These are phyloP conservation scores for Penicillium parvum DNA, from an alignment of 495 filamentous ascomycete genomes.

Conservation along the genomic window DNA sequence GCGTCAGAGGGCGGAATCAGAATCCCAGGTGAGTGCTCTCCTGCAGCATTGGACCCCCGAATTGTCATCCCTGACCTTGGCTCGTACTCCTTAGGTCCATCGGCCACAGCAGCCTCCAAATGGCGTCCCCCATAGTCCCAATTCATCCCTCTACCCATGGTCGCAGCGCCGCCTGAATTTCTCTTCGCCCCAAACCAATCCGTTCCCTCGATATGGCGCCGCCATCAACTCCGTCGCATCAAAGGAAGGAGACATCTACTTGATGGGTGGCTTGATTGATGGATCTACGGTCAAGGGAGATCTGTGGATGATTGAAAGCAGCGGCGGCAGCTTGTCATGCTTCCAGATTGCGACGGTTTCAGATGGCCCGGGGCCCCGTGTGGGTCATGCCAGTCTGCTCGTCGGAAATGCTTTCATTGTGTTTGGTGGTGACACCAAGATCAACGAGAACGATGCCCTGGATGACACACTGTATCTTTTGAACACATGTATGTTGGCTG, in stretches of 20 bases:
- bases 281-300: slow-evolving; percentile 94
- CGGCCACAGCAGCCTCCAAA: slow-evolving; percentile 32
- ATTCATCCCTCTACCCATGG: slow-evolving; percentile 84
- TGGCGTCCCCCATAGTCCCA: slow-evolving; percentile 40
- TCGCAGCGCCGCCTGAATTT: slow-evolving; percentile 86
- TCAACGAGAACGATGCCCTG: slow-evolving; percentile 82
- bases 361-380: slow-evolving; percentile 91
- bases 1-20: slow-evolving; percentile 49
- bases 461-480: slow-evolving; percentile 95
- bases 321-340: slow-evolving; percentile 74
- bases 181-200: slow-evolving; percentile 73
- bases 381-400: slow-evolving; percentile 89
- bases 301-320: slow-evolving; percentile 95
- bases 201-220: slow-evolving; percentile 95
- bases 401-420: slow-evolving; percentile 99
- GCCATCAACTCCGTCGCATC: slow-evolving; percentile 89
- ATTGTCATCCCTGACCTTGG: background rate
- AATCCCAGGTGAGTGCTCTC: slow-evolving; percentile 42
- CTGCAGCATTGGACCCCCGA: slow-evolving; percentile 4
- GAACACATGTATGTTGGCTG: slow-evolving; percentile 79
- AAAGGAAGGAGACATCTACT: slow-evolving; percentile 94
- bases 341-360: slow-evolving; percentile 87
- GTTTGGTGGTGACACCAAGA: slow-evolving; percentile 96
- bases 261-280: slow-evolving; percentile 96
- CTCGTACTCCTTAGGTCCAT: slow-evolving; percentile 20